Percentiles rank a stretch among this genome's conserved stretches.
Conservation (phyloP, 2,329 filamentous ascomycete species). For the Aspergillus fijiensis region DNA sequence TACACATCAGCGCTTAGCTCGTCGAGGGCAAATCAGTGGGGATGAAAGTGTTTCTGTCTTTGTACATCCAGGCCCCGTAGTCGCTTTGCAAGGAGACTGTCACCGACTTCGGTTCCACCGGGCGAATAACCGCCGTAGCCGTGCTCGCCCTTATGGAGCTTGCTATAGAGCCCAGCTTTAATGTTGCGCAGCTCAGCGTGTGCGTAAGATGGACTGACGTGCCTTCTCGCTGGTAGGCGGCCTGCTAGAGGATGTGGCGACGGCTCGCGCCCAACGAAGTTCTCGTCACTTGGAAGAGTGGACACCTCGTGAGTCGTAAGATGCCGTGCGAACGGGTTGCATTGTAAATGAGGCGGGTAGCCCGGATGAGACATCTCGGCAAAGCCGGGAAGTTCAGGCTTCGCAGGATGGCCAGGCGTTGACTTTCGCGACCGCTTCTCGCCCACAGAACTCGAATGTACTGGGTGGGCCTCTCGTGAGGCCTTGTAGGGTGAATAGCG, state of each 20-base stretch:
- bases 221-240: slow-evolving; percentile 18
- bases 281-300: neutral
- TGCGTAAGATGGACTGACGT: slow-evolving; percentile 22
- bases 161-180: slow-evolving; percentile 57
- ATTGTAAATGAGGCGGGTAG: slow-evolving; percentile 8
- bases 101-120: slow-evolving; percentile 50
- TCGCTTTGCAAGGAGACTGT: slow-evolving; percentile 69
- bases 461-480: slow-evolving; percentile 42
- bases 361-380: slow-evolving; percentile 10
- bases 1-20: neutral
- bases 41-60: slow-evolving; percentile 18
- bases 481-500: slow-evolving; percentile 82
- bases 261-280: slow-evolving; percentile 1
- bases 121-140: slow-evolving; percentile 62
- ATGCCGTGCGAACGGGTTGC: neutral
- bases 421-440: slow-evolving; percentile 61
- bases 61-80: slow-evolving; percentile 62
- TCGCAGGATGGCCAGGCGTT: slow-evolving; percentile 51
- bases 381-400: slow-evolving; percentile 1
- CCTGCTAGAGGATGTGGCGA: slow-evolving; percentile 20
- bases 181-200: slow-evolving; percentile 29
- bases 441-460: slow-evolving; percentile 51
- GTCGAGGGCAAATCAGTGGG: neutral
- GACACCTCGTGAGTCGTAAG: neutral
- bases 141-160: slow-evolving; percentile 65